A percentile compares a stretch with the other conserved stretches of the same genome.
These are phyloP conservation scores for Lithocarpus polystachyus DNA, from an alignment of 306 rosid genomes.

Conservation along the genomic window DNA sequence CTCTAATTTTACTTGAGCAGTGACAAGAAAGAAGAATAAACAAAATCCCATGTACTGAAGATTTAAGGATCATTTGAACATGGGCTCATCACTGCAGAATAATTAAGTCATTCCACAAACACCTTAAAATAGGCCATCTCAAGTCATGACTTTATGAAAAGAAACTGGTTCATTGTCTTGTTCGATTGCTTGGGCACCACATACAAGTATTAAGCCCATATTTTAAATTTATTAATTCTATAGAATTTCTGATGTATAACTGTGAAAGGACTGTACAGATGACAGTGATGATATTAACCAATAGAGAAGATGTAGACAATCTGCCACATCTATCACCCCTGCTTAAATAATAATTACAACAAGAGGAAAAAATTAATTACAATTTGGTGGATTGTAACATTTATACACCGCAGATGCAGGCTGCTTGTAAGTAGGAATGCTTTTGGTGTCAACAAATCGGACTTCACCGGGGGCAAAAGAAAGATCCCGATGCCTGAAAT, in stretches of 20 bases:
- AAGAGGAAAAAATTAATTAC: slow-evolving; percentile 37
- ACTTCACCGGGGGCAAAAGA: slow-evolving; percentile 92
- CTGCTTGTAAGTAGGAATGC: slow-evolving; percentile 79
- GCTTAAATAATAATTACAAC: neutral
- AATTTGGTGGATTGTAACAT: slow-evolving; percentile 73
- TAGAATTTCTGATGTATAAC: neutral
- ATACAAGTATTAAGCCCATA: too few relatives aligned
- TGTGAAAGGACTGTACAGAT: neutral
- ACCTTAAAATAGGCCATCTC: too few relatives aligned
- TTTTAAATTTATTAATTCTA: neutral
- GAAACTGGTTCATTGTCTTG: too few relatives aligned
- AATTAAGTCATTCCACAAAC: too few relatives aligned
- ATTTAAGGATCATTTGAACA: too few relatives aligned
- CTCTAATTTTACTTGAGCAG: too few relatives aligned
- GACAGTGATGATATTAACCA: neutral
- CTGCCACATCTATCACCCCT: neutral
- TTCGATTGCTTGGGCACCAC: too few relatives aligned
- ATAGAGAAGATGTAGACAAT: neutral
- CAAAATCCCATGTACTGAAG: too few relatives aligned
- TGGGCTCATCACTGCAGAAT: too few relatives aligned
- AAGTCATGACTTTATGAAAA: too few relatives aligned
- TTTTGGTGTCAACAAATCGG: slow-evolving; percentile 68
- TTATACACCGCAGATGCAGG: slow-evolving; percentile 89
- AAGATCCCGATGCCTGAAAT: slow-evolving; percentile 83
- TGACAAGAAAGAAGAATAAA: too few relatives aligned